phyloP scores from a whole-genome alignment of 192 early-diverging fungal genomes.

The Geranomyces variabilis region DNA sequence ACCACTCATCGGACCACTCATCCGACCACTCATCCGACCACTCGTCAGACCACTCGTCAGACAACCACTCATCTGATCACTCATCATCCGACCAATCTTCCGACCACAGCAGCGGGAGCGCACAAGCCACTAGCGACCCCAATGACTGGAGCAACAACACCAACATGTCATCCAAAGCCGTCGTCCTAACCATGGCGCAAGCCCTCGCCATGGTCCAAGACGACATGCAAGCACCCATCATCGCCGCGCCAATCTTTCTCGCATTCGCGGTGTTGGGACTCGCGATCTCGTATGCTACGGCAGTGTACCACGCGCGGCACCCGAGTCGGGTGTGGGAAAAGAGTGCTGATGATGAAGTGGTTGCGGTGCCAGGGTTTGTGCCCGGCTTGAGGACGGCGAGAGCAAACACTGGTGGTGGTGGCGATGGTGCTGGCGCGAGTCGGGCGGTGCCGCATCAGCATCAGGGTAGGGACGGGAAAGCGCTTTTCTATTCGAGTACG shows the following conservation, averaged over 20 bases:
- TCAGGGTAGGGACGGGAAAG: no score
- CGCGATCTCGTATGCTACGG: not conserved
- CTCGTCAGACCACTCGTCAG: not conserved
- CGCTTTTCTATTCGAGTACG: no score
- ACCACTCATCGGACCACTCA: not conserved
- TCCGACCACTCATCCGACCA: not conserved
- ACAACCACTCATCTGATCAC: not conserved
- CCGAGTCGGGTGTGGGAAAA: not conserved
- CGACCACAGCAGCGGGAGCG: not conserved
- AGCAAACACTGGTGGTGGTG: not conserved
- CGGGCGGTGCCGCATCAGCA: not conserved
- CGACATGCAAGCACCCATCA: not conserved
- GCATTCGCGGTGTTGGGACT: not conserved
- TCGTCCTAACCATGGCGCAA: not conserved
- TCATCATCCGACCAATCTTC: not conserved
- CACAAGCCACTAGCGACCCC: not conserved
- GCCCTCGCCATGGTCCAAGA: not conserved
- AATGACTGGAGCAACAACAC: no score
- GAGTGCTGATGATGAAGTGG: not conserved
- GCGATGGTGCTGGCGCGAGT: not conserved
- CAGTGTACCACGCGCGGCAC: not conserved
- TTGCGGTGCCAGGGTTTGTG: no score
- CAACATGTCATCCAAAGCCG: not conserved
- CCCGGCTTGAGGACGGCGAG: not conserved
- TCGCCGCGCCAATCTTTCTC: constrained; percentile 12